phyloP scores from a whole-genome alignment of 805 yeast genomes.

The Metschnikowia similis region DNA sequence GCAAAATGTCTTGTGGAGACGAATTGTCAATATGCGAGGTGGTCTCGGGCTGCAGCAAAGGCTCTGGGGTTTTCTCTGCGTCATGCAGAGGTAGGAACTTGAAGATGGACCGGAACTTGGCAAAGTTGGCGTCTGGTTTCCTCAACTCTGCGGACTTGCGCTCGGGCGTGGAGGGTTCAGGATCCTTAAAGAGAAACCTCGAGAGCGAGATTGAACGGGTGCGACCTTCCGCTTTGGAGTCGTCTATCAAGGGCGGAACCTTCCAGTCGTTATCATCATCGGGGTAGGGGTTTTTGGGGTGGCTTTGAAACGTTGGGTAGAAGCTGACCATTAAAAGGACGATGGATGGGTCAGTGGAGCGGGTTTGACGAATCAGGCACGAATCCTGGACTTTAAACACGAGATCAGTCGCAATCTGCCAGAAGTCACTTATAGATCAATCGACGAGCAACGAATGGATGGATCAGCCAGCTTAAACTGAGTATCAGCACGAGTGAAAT shows the following conservation, averaged over 20 bases:
- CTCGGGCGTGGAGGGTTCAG: constrained; percentile 8
- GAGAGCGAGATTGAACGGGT: constrained; percentile 26
- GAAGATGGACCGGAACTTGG: constrained; percentile 9
- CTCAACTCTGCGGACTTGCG: neutral
- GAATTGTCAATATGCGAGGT: neutral
- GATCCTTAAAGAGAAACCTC: constrained; percentile 24
- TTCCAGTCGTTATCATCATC: constrained; percentile 18
- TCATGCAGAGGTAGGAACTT: constrained; percentile 14
- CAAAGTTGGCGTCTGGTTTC: constrained; percentile 3
- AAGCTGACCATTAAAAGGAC: constrained; percentile 16
- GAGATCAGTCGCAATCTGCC: too few relatives aligned
- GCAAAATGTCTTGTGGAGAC: neutral
- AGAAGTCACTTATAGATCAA: too few relatives aligned
- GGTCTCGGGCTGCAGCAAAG: neutral
- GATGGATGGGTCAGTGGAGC: too few relatives aligned
- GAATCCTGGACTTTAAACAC: too few relatives aligned
- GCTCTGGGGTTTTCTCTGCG: neutral
- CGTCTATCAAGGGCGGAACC: constrained; percentile 12
- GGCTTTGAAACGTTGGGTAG: constrained; percentile 15
- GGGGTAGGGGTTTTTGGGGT: constrained; percentile 7
- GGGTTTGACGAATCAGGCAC: neutral
- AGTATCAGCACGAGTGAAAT: too few relatives aligned
- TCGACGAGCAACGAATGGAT: too few relatives aligned
- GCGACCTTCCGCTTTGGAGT: neutral
- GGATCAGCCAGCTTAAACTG: too few relatives aligned